Evolutionary conservation across 225 moss, liverwort and hornwort species (phyloP).

Genomic region (Bryum argenteum): DNA sequence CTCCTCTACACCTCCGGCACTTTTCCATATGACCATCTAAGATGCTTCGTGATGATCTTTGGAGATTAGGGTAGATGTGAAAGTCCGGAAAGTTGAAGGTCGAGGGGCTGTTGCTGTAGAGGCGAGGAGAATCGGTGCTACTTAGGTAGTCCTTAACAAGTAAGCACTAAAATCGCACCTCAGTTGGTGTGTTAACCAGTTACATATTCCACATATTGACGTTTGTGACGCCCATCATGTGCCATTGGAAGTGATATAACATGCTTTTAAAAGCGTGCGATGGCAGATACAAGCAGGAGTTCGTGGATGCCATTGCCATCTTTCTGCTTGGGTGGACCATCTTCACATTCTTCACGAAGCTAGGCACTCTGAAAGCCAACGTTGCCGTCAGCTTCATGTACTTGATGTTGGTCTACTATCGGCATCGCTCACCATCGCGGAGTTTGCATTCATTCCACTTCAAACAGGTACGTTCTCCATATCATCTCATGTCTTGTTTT

Average conservation of each 20-base stretch:
- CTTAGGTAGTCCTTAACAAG: constrained; percentile 69
- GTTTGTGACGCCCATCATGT: not conserved
- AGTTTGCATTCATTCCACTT: constrained; percentile 45
- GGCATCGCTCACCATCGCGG: constrained; percentile 51
- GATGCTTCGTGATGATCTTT: constrained; percentile 26
- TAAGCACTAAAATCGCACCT: constrained; percentile 5
- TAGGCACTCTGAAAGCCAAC: constrained; percentile 64
- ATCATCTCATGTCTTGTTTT: constrained; percentile 2
- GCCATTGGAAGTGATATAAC: not conserved
- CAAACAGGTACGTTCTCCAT: constrained; percentile 38
- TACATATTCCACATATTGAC: no score
- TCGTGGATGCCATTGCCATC: constrained; percentile 48
- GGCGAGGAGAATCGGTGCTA: constrained; percentile 55
- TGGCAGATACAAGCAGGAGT: constrained; percentile 31
- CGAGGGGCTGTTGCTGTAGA: constrained; percentile 51
- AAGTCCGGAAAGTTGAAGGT: constrained; percentile 47
- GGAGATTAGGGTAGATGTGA: constrained; percentile 55
- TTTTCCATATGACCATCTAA: not conserved
- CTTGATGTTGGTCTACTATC: constrained; percentile 56
- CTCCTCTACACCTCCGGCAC: no score
- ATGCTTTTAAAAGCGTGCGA: constrained; percentile 28
- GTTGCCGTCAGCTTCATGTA: constrained; percentile 59
- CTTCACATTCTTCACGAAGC: constrained; percentile 64
- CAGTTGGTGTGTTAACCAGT: not conserved
- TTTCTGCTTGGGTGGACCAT: constrained; percentile 62